Evolutionary conservation across 495 filamentous ascomycete species (phyloP).

Genomic region (Penicillium ucsense): DNA sequence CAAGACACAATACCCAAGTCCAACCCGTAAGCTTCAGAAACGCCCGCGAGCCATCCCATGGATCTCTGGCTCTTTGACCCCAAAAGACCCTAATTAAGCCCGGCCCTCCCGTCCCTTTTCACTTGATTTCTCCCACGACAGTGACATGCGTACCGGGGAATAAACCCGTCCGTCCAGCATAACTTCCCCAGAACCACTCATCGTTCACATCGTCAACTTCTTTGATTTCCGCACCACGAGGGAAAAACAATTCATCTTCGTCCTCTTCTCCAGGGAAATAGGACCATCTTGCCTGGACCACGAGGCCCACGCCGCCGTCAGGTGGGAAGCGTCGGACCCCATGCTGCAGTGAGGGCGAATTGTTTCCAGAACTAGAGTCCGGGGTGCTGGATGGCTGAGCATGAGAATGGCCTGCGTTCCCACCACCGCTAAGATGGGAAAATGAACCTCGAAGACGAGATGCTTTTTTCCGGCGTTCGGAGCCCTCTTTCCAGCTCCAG

Average conservation of each 20-base stretch:
- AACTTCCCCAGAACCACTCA: constrained; percentile 76
- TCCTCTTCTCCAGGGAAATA: constrained; percentile 58
- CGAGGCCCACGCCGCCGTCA: constrained; percentile 55
- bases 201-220: constrained; percentile 78
- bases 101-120: neutral
- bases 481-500: constrained; percentile 44
- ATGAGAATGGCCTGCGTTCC: no score
- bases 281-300: constrained; percentile 55
- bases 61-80: neutral
- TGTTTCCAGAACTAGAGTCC: neutral
- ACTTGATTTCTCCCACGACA: constrained; percentile 30
- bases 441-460: constrained; percentile 23
- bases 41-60: no score
- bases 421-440: constrained; percentile 6
- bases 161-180: constrained; percentile 63
- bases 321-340: constrained; percentile 48
- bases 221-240: constrained; percentile 66
- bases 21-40: no score
- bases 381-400: no score
- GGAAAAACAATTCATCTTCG: constrained; percentile 71
- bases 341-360: constrained; percentile 7
- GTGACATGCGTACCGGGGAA: constrained; percentile 67
- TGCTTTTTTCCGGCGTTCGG: constrained; percentile 39
- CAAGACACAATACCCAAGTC: no score
- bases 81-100: neutral